These are phyloP conservation scores for Epichloe amarillans DNA, from an alignment of 2,329 filamentous ascomycete genomes.

Conservation along the genomic window DNA sequence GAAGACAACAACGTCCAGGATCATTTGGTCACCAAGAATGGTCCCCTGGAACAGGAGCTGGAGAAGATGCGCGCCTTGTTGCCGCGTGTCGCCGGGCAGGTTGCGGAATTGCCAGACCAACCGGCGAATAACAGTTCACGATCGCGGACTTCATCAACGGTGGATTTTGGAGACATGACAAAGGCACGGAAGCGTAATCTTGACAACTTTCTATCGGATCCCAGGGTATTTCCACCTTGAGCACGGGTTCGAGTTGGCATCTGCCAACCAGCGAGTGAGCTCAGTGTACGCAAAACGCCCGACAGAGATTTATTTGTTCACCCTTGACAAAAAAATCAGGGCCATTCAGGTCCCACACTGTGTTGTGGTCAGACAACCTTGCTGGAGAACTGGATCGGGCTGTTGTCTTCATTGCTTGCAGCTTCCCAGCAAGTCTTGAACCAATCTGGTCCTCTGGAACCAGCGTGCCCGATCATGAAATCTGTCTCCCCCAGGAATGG, in stretches of 20 bases:
- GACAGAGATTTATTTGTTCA: neutral
- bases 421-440: slow-evolving; percentile 16
- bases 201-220: slow-evolving; percentile 24
- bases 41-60: slow-evolving; percentile 52
- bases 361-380: slow-evolving; percentile 15
- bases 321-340: neutral
- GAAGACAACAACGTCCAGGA: slow-evolving; percentile 37
- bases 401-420: slow-evolving; percentile 1
- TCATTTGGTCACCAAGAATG: slow-evolving; percentile 52
- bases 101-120: slow-evolving; percentile 25
- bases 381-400: slow-evolving; percentile 12
- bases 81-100: slow-evolving; percentile 41
- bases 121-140: slow-evolving; percentile 1
- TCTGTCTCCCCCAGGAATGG: neutral
- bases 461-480: neutral
- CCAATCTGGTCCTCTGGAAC: slow-evolving; percentile 14
- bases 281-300: neutral
- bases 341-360: slow-evolving; percentile 11
- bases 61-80: slow-evolving; percentile 52
- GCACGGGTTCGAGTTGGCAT: neutral
- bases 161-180: slow-evolving; percentile 22
- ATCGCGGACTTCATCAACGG: slow-evolving; percentile 8
- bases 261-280: too few relatives aligned
- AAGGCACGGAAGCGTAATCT: slow-evolving; percentile 29
- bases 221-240: slow-evolving; percentile 10